These are phyloP conservation scores for Gentiana dahurica DNA, from an alignment of 257 asterid genomes.

Conservation along the genomic window DNA sequence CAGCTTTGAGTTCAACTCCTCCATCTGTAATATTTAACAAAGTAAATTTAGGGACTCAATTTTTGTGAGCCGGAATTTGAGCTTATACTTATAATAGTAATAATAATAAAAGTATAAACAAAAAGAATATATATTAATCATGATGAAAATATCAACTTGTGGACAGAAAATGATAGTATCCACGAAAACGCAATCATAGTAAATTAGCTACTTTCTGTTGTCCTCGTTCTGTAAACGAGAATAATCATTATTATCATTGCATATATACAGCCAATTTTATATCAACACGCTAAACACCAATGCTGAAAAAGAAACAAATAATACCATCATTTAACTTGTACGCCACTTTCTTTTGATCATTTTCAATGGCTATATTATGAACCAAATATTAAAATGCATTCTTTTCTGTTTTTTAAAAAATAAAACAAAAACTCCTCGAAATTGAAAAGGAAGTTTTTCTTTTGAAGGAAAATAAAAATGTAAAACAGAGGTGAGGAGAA, in stretches of 20 bases:
- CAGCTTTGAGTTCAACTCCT: constrained; percentile 62
- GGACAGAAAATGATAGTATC: constrained; percentile 11
- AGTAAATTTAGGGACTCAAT: neutral
- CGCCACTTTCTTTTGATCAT: no score
- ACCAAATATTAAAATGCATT: neutral
- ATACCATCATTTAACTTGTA: neutral
- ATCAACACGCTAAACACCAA: constrained; percentile 2
- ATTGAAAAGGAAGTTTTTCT: neutral
- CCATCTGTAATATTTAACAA: constrained; percentile 27
- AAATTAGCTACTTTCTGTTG: constrained; percentile 46
- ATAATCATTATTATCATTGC: constrained; percentile 18
- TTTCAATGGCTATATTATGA: no score
- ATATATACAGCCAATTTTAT: constrained; percentile 17
- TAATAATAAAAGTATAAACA: constrained; percentile 6
- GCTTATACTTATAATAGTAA: neutral
- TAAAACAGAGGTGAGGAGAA: neutral
- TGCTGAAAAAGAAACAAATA: neutral
- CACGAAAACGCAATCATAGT: constrained; percentile 41
- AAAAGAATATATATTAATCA: neutral
- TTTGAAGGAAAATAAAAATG: neutral
- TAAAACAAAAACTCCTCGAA: no score
- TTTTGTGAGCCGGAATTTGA: neutral
- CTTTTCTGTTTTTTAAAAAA: neutral
- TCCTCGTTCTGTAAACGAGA: constrained; percentile 36
- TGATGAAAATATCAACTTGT: neutral